These are phyloP conservation scores for Rhizopogon rudus DNA, from an alignment of 768 basidiomycete species.

Conservation along the genomic window DNA sequence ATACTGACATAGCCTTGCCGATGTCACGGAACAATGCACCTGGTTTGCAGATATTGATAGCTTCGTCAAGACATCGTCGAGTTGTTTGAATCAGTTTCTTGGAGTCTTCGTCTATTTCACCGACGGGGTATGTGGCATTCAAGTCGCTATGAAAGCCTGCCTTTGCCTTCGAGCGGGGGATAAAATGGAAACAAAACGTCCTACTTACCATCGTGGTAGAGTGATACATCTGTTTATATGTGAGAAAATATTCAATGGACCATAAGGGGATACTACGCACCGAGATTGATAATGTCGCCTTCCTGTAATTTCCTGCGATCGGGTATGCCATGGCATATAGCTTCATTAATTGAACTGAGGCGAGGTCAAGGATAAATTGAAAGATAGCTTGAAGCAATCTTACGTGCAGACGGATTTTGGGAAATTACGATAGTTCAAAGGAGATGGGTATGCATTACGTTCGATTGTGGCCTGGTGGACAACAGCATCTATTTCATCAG, in stretches of 20 bases:
- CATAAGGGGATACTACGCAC: slow-evolving; percentile 32
- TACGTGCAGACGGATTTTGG: slow-evolving; percentile 98
- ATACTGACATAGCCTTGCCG: slow-evolving; percentile 78
- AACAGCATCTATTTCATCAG: slow-evolving; percentile 90
- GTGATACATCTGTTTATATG: slow-evolving; percentile 55
- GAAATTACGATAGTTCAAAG: slow-evolving; percentile 85
- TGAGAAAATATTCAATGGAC: slow-evolving; percentile 13
- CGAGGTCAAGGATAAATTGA: slow-evolving; percentile 2
- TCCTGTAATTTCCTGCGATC: slow-evolving; percentile 79
- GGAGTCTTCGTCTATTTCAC: slow-evolving; percentile 78
- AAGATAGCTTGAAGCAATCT: slow-evolving; percentile 26
- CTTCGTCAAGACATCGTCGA: slow-evolving; percentile 78
- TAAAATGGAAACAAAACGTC: not conserved
- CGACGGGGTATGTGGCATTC: slow-evolving; percentile 91
- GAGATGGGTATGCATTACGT: slow-evolving; percentile 89
- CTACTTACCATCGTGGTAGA: slow-evolving; percentile 68
- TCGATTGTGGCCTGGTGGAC: slow-evolving; percentile 91
- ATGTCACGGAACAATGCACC: slow-evolving; percentile 87
- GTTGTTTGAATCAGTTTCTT: slow-evolving; percentile 78
- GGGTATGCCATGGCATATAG: slow-evolving; percentile 96
- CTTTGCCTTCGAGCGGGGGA: not conserved
- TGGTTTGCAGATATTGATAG: slow-evolving; percentile 92
- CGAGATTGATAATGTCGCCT: slow-evolving; percentile 96
- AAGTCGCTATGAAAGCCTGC: slow-evolving; percentile 88
- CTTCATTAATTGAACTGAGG: slow-evolving; percentile 84